Conservation (phyloP, 78 protist genomes). For the Bodo saltans region DNA sequence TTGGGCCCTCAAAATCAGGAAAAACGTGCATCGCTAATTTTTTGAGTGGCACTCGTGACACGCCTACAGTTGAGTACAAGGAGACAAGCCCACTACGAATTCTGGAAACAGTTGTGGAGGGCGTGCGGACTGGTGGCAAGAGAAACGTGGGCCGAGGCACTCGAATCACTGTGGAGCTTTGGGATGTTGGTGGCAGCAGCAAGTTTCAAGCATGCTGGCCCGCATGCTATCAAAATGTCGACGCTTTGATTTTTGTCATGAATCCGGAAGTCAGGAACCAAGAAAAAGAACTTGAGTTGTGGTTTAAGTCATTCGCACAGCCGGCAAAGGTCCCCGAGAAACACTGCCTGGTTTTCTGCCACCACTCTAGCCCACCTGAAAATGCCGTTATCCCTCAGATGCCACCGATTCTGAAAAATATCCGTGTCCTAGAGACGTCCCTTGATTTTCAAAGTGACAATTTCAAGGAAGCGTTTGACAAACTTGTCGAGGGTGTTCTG, state of each 20-base stretch:
- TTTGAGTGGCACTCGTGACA: neutral
- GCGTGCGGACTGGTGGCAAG: neutral
- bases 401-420: neutral
- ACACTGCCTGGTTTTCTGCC: conserved; percentile 9
- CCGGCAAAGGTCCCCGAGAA: neutral
- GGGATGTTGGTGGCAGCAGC: conserved; percentile 22
- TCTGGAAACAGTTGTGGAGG: conserved; percentile 18
- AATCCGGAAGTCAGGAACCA: conserved; percentile 24
- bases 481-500: neutral
- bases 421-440: neutral
- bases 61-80: neutral
- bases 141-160: neutral
- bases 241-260: conserved; percentile 34
- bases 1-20: conserved; percentile 29
- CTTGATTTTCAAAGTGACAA: neutral
- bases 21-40: conserved; percentile 28
- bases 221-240: neutral
- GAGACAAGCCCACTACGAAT: conserved; percentile 19
- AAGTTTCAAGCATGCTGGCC: conserved; percentile 39
- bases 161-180: conserved; percentile 23
- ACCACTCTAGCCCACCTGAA: neutral
- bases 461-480: neutral
- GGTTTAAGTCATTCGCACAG: conserved; percentile 17
- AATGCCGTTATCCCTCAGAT: neutral
- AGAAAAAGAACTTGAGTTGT: conserved; percentile 25